A percentile compares a stretch with the other conserved stretches of the same genome.
phyloP scores from a whole-genome alignment of 164 flowering plant genomes.

The Magnolia changhungtana region DNA sequence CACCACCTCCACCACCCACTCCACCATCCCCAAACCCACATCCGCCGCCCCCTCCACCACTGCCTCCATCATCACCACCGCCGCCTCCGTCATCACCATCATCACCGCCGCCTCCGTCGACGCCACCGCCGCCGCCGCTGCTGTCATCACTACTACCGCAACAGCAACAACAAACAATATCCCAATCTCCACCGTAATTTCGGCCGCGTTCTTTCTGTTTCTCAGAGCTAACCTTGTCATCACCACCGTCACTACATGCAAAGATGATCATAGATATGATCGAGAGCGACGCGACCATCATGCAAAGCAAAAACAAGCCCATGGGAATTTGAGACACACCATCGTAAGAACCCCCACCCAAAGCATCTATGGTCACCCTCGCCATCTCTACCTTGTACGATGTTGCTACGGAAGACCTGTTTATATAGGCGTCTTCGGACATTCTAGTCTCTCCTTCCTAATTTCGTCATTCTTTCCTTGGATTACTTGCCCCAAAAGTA shows the following conservation, averaged over 20 bases:
- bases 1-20: too few relatives aligned
- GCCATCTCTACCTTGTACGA: too few relatives aligned
- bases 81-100: not conserved
- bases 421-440: too few relatives aligned
- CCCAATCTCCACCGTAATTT: not conserved
- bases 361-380: too few relatives aligned
- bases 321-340: not conserved
- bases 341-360: not conserved
- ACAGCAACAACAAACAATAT: not conserved
- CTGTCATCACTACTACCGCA: not conserved
- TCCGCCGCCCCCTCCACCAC: too few relatives aligned
- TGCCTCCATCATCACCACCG: not conserved
- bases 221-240: not conserved
- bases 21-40: too few relatives aligned
- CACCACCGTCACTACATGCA: not conserved
- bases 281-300: not conserved
- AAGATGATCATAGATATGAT: slow-evolving; percentile 3
- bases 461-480: too few relatives aligned
- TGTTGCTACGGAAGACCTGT: too few relatives aligned
- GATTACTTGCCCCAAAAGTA: too few relatives aligned
- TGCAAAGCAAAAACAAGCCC: not conserved
- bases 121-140: not conserved
- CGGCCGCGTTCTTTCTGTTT: too few relatives aligned
- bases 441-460: too few relatives aligned
- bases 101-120: not conserved